Conservation (phyloP, 2,329 filamentous ascomycete species). For the Pseudocercospora eumusae region DNA sequence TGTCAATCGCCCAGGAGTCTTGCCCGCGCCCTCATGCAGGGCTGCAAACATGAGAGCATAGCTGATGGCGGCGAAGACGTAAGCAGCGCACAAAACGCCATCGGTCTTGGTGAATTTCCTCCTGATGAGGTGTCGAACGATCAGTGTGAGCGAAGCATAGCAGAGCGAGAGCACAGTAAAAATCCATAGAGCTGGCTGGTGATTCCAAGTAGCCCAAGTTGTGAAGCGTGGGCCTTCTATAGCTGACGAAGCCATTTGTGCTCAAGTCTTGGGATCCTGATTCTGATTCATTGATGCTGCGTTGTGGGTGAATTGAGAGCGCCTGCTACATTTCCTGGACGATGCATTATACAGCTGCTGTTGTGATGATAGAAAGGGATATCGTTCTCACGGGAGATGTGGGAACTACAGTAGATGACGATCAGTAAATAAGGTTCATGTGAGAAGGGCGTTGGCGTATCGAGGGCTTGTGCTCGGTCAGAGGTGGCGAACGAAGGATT, state of each 20-base stretch:
- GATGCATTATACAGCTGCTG: neutral
- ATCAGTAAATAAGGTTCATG: slow-evolving; percentile 3
- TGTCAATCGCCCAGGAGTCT: slow-evolving; percentile 1
- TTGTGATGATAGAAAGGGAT: neutral
- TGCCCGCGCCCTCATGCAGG: slow-evolving; percentile 3
- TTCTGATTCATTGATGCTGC: slow-evolving; percentile 2
- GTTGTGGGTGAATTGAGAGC: neutral
- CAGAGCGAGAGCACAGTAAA: neutral
- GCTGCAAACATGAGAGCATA: slow-evolving; percentile 11
- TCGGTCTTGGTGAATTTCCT: slow-evolving; percentile 4
- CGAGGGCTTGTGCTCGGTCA: neutral
- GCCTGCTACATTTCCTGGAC: neutral
- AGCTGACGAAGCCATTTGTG: slow-evolving; percentile 5
- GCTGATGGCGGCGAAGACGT: neutral
- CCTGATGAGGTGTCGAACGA: neutral
- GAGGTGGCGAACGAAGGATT: slow-evolving; percentile 1
- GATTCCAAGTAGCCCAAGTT: slow-evolving; percentile 2
- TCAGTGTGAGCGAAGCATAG: slow-evolving; percentile 8
- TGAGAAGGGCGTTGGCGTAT: neutral
- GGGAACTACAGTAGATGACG: neutral
- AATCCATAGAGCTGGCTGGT: slow-evolving; percentile 8
- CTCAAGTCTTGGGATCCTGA: neutral
- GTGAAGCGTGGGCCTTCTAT: slow-evolving; percentile 5
- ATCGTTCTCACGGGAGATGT: slow-evolving; percentile 3
- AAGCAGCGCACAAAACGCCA: neutral